Percentiles rank a stretch among this genome's conserved stretches.
These are phyloP conservation scores for Solanum sitiens DNA, from an alignment of 257 asterid species.

Conservation along the genomic window DNA sequence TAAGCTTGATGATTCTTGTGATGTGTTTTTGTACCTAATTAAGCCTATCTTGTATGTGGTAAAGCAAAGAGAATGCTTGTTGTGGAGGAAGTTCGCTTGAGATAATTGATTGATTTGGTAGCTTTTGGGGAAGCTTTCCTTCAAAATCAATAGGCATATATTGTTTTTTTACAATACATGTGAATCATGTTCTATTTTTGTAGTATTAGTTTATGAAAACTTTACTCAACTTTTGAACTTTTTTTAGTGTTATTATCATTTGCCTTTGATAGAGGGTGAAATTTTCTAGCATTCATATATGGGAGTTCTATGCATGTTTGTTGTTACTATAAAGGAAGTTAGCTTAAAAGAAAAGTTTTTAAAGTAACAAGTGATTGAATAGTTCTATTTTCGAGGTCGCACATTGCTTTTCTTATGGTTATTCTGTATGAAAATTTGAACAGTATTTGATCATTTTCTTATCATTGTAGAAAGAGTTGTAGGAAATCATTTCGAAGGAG, in stretches of 20 bases:
- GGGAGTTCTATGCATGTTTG: not conserved
- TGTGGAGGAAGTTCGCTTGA: not conserved
- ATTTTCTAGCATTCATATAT: not conserved
- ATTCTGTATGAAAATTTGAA: not conserved
- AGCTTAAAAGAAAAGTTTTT: not conserved
- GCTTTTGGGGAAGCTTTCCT: not conserved
- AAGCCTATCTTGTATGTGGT: not conserved
- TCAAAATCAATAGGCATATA: not conserved
- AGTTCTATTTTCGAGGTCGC: not conserved
- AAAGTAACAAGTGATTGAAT: not conserved
- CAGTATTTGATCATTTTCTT: constrained; percentile 21
- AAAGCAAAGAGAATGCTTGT: not conserved
- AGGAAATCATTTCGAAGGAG: constrained; percentile 66
- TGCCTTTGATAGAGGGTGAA: not conserved
- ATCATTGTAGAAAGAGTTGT: constrained; percentile 56
- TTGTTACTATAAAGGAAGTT: not conserved
- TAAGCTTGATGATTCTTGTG: not conserved
- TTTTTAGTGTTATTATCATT: not conserved
- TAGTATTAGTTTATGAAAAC: not conserved
- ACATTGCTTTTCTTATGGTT: not conserved
- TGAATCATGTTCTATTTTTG: not conserved
- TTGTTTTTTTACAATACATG: not conserved
- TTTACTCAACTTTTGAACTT: not conserved
- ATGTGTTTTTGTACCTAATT: not conserved
- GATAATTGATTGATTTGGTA: constrained; percentile 2